Evolutionary conservation across 352 stramenopile genomes (phyloP), one percentile per base, ranked within the genome.

Genomic region (Globisporangium paroecandrum): DNA sequence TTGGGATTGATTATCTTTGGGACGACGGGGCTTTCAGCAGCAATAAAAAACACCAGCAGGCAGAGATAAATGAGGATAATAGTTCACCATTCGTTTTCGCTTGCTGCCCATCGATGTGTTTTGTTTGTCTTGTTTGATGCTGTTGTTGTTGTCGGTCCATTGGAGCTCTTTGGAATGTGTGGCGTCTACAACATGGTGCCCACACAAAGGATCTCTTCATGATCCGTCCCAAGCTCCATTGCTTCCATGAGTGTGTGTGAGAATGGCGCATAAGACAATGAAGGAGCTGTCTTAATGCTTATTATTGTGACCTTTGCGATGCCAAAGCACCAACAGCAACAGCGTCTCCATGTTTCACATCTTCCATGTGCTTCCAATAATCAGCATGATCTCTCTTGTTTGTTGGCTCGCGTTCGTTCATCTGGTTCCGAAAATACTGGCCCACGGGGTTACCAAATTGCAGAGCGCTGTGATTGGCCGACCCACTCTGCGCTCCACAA

Each of bases 71-170:
- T 62, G 71, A 65, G 27, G 67, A 72, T 72, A 66, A 70, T 69
- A 75, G 71, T 75, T 71, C 69, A 80, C 60, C 66, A 75, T 72
- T 32, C 66, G 69, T 76, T 64, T 61, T 68, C 43, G 43, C 43
- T 51, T 9, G 43, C 20, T 51, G 43, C 18, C 43, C 43, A 24
- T 24, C 18, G 43, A 51, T 51, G 18, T 24, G 75, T 70, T 70
- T 73, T 77, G 66, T 36, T 18, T 25, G 68, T 34, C n/a, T 59
- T 53, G 49, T 56, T 36, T 70, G 22, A 4, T 10, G 1, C 10
- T 34, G 13, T 22, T 57, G 12, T 49, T 46, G 62, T 57, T 32
- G 24, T 32, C 38, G 29, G 2, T 20, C 3, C 8, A 57, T 57
- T 6, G 22, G 51, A 34, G 24, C 24, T 57, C 49, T 56, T 56